Percentiles rank a stretch among this genome's conserved stretches.
phyloP scores from a whole-genome alignment of 2,329 filamentous ascomycete genomes.

The Aspergillus brasiliensis region DNA sequence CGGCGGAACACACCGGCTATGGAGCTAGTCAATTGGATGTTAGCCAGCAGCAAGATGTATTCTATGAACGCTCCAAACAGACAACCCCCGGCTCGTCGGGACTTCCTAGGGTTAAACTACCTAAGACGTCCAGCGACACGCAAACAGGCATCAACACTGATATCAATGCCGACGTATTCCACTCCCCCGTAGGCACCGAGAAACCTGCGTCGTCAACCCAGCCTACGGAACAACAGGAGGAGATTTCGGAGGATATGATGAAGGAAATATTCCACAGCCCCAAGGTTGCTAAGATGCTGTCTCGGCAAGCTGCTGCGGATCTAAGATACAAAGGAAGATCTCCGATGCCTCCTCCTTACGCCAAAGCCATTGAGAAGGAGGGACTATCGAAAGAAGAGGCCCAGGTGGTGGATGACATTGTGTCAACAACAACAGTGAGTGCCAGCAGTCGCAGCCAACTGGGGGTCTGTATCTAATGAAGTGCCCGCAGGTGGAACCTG shows the following conservation, averaged over 20 bases:
- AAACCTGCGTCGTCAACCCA: slow-evolving; percentile 11
- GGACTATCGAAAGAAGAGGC: slow-evolving; percentile 42
- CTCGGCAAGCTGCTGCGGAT: slow-evolving; percentile 41
- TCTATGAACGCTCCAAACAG: slow-evolving; percentile 54
- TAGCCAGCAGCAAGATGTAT: slow-evolving; percentile 61
- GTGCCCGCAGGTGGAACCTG: slow-evolving; percentile 14
- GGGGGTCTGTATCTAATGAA: slow-evolving; percentile 9
- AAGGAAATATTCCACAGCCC: slow-evolving; percentile 64
- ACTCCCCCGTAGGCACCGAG: slow-evolving; percentile 36
- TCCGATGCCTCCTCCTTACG: neutral
- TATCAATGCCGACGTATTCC: slow-evolving; percentile 60
- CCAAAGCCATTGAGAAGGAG: slow-evolving; percentile 28
- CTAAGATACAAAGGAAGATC: neutral
- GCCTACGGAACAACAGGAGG: slow-evolving; percentile 41
- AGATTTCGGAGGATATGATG: slow-evolving; percentile 61
- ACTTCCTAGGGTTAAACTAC: slow-evolving; percentile 58
- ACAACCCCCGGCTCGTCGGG: slow-evolving; percentile 53
- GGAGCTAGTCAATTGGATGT: slow-evolving; percentile 37
- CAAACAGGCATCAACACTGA: slow-evolving; percentile 48
- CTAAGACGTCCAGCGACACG: slow-evolving; percentile 51
- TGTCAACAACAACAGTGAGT: slow-evolving; percentile 15
- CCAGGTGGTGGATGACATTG: slow-evolving; percentile 16
- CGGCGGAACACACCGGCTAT: slow-evolving; percentile 46
- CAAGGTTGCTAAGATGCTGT: slow-evolving; percentile 58
- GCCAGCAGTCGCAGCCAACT: neutral